Base-by-base conservation (phyloP, 176 grass and related monocot genomes). In the Eleusine coracana region DNA sequence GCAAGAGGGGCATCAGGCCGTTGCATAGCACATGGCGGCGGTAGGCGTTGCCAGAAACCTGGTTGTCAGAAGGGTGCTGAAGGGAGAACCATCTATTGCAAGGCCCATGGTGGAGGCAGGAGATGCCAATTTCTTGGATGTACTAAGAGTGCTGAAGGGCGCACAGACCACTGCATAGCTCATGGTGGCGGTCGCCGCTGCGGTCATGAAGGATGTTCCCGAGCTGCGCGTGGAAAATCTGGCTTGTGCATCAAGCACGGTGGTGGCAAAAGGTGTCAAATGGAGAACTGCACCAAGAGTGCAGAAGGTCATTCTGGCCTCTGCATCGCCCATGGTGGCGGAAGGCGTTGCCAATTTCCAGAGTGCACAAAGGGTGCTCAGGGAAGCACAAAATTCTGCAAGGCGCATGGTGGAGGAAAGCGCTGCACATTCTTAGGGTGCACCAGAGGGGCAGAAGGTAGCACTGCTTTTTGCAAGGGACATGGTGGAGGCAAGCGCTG, bases 401-500 rank as follows among this genome's bases (percentile, higher is more conserved):
- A 96, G 41, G 86, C 91, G 0, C 97, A 96, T 45, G 97, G 97
- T 48, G 97, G 97, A 17, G 97, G 97, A 48, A 99, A 99, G 85
- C 86, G 97, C 38, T 99, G 97, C 86, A 99, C 93, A 67, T 96
- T 96, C 83, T 76, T 77, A 16, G 93, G 93, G 16, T 99, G 97
- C 84, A 94, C 78, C 36, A 99, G 87, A 79, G 97, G 97, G 49
- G 97, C 97, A 23, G 91, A 99, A 84, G 97, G 97, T 5, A 99
- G 93, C 86, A 99, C 97, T 81, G 67, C 74, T 16, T 92, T 81
- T 20, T 96, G 97, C 71, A 99, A 99, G 74, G 91, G 91, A 18
- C 97, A 99, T 27, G 97, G 97, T 20, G 97, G 97, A 68, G 97
- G 97, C 74, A 99, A 99, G 78, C 89, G 93, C 23, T 99, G 97